Base-by-base conservation (phyloP, 495 filamentous ascomycete species). In the Cenococcum geophilum region DNA sequence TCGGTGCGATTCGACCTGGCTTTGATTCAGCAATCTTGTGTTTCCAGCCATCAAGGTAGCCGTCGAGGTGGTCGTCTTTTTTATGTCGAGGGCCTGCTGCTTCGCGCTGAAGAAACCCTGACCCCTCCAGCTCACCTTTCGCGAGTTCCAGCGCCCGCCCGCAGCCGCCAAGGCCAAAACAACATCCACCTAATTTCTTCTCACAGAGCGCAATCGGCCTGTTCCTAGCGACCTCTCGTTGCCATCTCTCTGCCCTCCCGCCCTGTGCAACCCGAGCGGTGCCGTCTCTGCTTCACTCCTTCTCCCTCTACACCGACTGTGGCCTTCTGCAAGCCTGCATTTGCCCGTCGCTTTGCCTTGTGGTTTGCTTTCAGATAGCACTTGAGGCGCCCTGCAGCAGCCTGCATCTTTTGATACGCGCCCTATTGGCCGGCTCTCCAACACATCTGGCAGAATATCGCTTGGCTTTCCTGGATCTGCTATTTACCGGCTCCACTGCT, bases 381-480 rank as follows among this genome's bases (percentile, higher is more conserved):
- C 49, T 45, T 52, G 49, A 32, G 49, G 49, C 49, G 49, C 16
- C 14, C 49, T 52, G 49, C 49, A 52, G 49, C 49, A 25, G 49
- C 49, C 14, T 52, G 49, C 49, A 52, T 52, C 25, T 9, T 20
- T 52, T 32, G 49, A 27, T 45, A 52, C 49, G 8, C 49, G 18
- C 49, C 49, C 23, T 25, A 52, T 52, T 52, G 49, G 49, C 49
- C 23, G 21, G 16, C 18, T 18, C 40, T 16, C 12, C 40, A 45
- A 18, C 49, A 18, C 25, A 23, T 52, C 9, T 52, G 49, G 49
- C 49, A 52, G 49, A 27, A 25, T 27, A 25, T 52, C 49, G 49
- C 49, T 52, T 52, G 49, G 49, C 45, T 49, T 49, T 8, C 45
- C 22, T n/a, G 9, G 45, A 20, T 49, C 27, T 32, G 18, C 45